Base-by-base conservation (phyloP, 2,329 filamentous ascomycete species). In the Davidsoniella virescens region DNA sequence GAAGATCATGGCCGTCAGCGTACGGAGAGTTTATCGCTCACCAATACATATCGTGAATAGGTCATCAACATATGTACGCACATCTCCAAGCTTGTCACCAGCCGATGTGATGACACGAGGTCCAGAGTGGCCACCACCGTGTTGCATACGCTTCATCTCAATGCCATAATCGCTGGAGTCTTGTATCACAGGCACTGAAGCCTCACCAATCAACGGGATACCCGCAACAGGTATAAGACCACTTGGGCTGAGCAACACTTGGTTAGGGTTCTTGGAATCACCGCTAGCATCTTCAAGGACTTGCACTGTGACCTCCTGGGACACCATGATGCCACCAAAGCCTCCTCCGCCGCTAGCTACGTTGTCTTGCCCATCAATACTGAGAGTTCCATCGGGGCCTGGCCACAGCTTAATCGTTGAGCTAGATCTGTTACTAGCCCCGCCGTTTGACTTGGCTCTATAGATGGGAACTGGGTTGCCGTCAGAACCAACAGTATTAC, bases 271-370 rank as follows among this genome's bases (percentile, higher is more conserved):
- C 42, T 43, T 14, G 23, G 48, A 36, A 51, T 63, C 57, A 4
- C 63, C 44, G n/a, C 33, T 16, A 0, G 26, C 2, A 14, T 51
- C 61, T 38, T 76, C 69, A 3, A 46, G 46, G 7, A n/a, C 51
- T 16, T 52, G 51, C 23, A 80, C 70, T 6, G 70, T 72, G 50
- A 80, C 72, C 56, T 81, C 75, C 54, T 77, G 73, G 20, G 73
- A 75, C 5, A 80, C 71, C 65, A 79, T 72, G 58, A 80, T 81
- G 18, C 76, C 75, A 5, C 75, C 74, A 46, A 70, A 67, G 7
- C 59, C 57, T 2, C 55, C 43, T 14, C 52, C 46, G 12, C 37
- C 49, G 38, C 14, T 12, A 16, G 18, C n/a, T 20, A 25, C 36
- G 8, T 20, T 10, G 18, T 37, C 44, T n/a, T 49, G 17, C 40